A percentile compares a stretch with the other conserved stretches of the same genome.
Evolutionary conservation across 192 early-diverging fungal species (phyloP).

Genomic region (Backusella parvicylindrica): DNA sequence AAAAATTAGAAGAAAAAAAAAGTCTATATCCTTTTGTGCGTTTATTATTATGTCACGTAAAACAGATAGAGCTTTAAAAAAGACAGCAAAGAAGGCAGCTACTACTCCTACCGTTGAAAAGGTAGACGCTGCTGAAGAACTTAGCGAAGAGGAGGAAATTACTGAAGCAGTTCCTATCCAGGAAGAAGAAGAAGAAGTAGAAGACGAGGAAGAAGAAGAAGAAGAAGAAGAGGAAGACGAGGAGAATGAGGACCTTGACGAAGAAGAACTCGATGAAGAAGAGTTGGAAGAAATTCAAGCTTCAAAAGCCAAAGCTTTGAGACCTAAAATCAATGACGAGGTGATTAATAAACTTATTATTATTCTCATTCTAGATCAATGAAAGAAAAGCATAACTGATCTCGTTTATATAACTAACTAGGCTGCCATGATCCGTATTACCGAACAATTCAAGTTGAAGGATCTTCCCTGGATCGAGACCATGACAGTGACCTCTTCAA

Average conservation of each 20-base stretch:
- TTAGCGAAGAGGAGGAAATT: background rate
- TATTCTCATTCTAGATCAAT: background rate
- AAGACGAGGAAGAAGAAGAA: background rate
- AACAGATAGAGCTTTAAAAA: constrained; percentile 5
- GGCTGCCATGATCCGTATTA: constrained; percentile 57
- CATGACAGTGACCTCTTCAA: constrained; percentile 55
- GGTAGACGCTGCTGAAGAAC: background rate
- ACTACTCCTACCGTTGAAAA: background rate
- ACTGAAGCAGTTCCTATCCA: background rate
- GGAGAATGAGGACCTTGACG: background rate
- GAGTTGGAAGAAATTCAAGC: constrained; percentile 30
- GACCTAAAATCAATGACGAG: constrained; percentile 13
- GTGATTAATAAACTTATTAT: background rate
- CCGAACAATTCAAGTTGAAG: constrained; percentile 58
- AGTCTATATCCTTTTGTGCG: background rate
- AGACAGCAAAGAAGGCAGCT: background rate
- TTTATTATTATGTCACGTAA: constrained; percentile 8
- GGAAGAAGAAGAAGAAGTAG: background rate
- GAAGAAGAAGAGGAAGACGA: background rate
- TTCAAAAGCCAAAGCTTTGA: background rate
- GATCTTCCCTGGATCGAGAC: constrained; percentile 70
- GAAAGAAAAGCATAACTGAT: background rate
- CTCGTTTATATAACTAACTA: constrained; percentile 10
- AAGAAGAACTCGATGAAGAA: constrained; percentile 30
- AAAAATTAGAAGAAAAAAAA: background rate